A percentile compares a stretch with the other conserved stretches of the same genome.
These are phyloP conservation scores for Pugionium cornutum DNA, from an alignment of 345 rosid genomes.

Conservation along the genomic window DNA sequence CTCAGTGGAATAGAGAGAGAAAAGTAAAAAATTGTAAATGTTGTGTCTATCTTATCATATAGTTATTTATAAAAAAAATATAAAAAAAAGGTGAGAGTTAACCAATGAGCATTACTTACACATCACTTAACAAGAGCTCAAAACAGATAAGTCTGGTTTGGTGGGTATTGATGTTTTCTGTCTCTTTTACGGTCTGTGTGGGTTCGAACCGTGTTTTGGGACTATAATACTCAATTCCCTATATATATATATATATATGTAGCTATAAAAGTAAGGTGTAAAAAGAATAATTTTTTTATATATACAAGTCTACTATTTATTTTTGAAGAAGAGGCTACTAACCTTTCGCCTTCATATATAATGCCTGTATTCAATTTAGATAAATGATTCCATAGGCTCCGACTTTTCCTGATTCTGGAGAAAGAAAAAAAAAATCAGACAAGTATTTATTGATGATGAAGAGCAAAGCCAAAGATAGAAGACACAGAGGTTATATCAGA, in stretches of 20 bases:
- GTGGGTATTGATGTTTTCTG: constrained; percentile 27
- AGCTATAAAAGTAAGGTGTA: not conserved
- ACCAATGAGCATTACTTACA: constrained; percentile 40
- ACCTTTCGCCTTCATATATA: constrained; percentile 36
- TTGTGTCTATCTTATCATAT: constrained; percentile 28
- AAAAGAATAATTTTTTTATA: not conserved
- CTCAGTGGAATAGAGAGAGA: constrained; percentile 26
- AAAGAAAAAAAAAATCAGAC: constrained; percentile 21
- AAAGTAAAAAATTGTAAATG: constrained; percentile 30
- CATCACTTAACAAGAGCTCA: constrained; percentile 33
- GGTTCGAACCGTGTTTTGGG: constrained; percentile 38
- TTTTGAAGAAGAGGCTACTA: constrained; percentile 22
- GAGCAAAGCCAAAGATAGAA: constrained; percentile 33
- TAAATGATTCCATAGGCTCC: constrained; percentile 38
- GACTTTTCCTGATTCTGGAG: constrained; percentile 32
- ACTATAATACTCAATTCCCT: constrained; percentile 33
- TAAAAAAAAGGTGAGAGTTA: constrained; percentile 23
- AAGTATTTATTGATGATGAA: constrained; percentile 38
- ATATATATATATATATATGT: constrained; percentile 1
- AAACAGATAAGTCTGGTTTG: constrained; percentile 39
- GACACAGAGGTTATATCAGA: constrained; percentile 22
- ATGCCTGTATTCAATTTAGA: constrained; percentile 29
- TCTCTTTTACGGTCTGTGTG: constrained; percentile 22
- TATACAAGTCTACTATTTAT: constrained; percentile 30
- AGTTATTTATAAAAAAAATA: constrained; percentile 14